A percentile compares a stretch with the other conserved stretches of the same genome.
Conservation (phyloP, 768 basidiomycete genomes). For the Rhodotorula sphaerocarpa region DNA sequence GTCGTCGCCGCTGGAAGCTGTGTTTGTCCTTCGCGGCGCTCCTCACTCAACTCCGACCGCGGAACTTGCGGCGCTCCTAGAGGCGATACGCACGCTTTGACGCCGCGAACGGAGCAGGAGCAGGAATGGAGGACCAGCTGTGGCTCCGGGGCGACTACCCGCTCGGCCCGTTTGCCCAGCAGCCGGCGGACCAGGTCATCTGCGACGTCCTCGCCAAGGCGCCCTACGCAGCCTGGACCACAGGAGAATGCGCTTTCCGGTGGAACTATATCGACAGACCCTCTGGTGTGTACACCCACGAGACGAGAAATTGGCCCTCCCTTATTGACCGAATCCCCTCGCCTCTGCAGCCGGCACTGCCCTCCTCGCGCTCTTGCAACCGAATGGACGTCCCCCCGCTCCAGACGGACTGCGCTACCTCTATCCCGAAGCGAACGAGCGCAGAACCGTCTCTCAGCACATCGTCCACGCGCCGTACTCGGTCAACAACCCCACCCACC, state of each 20-base stretch:
- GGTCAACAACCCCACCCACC: slow-evolving; percentile 1
- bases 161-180: slow-evolving; percentile 12
- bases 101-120: too few relatives aligned
- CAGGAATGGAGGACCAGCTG: slow-evolving; percentile 15
- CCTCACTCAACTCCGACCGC: too few relatives aligned
- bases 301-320: rapidly evolving
- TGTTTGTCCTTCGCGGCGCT: not conserved
- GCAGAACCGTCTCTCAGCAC: slow-evolving; percentile 8
- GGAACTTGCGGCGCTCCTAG: too few relatives aligned
- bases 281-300: slow-evolving; percentile 12
- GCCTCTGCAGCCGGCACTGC: slow-evolving; percentile 32
- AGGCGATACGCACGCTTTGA: too few relatives aligned
- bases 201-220: slow-evolving; percentile 30
- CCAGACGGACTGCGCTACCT: slow-evolving; percentile 36
- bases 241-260: slow-evolving; percentile 20
- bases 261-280: slow-evolving; percentile 35
- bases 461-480: slow-evolving; percentile 10
- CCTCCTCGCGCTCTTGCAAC: slow-evolving; percentile 26
- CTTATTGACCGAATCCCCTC: not conserved
- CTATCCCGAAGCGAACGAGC: slow-evolving; percentile 14
- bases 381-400: slow-evolving; percentile 7
- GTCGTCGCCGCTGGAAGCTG: too few relatives aligned
- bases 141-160: slow-evolving; percentile 27
- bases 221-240: slow-evolving; percentile 16
- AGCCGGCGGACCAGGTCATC: slow-evolving; percentile 26